Conservation (phyloP, 805 yeast genomes). For the Metschnikowia gelsemii region DNA sequence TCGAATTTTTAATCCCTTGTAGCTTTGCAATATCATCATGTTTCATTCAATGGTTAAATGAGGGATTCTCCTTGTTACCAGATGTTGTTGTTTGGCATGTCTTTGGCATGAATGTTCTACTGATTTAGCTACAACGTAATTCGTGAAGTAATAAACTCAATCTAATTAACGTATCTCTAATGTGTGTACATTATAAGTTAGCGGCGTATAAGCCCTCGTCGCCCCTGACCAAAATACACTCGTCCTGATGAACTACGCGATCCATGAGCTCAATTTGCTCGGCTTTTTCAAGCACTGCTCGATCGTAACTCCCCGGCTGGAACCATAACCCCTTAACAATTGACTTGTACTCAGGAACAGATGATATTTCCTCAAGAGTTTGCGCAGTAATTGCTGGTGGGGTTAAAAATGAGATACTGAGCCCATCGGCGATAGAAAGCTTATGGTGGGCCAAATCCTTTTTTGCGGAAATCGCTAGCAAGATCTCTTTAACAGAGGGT, state of each 20-base stretch:
- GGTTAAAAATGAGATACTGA: slow-evolving; percentile 68
- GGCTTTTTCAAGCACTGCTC: slow-evolving; percentile 46
- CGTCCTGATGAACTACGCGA: slow-evolving; percentile 47
- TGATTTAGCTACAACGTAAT: too few species aligned
- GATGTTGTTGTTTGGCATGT: too few species aligned
- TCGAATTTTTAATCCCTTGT: too few species aligned
- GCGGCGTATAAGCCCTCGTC: slow-evolving; percentile 47
- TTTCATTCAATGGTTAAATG: background rate
- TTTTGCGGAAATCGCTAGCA: slow-evolving; percentile 22
- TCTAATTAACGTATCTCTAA: too few species aligned
- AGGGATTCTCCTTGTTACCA: too few species aligned
- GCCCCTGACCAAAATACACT: slow-evolving; percentile 73
- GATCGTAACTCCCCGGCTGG: slow-evolving; percentile 77
- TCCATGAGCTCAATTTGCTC: slow-evolving; percentile 33
- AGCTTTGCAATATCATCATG: too few species aligned
- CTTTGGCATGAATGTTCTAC: too few species aligned
- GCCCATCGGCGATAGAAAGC: slow-evolving; percentile 39
- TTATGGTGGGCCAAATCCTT: slow-evolving; percentile 26
- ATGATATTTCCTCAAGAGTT: slow-evolving; percentile 36
- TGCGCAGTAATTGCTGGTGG: slow-evolving; percentile 60
- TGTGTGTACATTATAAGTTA: slow-evolving; percentile 33
- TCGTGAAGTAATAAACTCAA: too few species aligned
- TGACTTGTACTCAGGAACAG: slow-evolving; percentile 39
- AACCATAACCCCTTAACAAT: slow-evolving; percentile 67
- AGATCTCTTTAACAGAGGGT: slow-evolving; percentile 29